These are phyloP conservation scores for Chloranthus sessilifolius DNA, from an alignment of 164 flowering plant genomes.

Conservation along the genomic window DNA sequence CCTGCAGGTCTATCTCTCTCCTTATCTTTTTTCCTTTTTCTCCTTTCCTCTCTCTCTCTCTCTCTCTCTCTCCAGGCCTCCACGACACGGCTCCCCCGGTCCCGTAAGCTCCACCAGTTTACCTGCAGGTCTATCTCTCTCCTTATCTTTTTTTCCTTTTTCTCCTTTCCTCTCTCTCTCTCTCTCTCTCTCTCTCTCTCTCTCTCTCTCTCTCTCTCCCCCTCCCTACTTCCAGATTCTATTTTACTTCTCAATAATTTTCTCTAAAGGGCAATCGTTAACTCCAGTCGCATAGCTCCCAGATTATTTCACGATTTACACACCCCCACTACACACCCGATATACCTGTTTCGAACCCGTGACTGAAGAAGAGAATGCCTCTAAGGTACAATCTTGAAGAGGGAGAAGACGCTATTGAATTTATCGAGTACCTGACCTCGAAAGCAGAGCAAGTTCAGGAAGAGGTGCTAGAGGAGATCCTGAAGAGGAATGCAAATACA, in stretches of 20 bases:
- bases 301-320: neutral
- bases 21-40: too few relatives aligned
- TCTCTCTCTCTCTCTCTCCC: neutral
- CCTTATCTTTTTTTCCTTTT: neutral
- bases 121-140: neutral
- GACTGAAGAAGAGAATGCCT: too few relatives aligned
- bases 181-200: neutral
- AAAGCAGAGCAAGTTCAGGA: conserved; percentile 37
- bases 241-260: neutral
- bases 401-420: conserved; percentile 33
- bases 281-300: neutral
- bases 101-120: neutral
- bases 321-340: too few relatives aligned
- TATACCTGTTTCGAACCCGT: too few relatives aligned
- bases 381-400: conserved; percentile 43
- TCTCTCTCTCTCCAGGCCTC: too few relatives aligned
- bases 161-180: neutral
- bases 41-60: neutral
- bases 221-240: neutral
- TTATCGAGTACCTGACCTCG: conserved; percentile 43
- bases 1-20: too few relatives aligned
- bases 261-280: neutral
- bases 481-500: conserved; percentile 35
- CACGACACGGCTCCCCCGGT: neutral
- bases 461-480: conserved; percentile 38